phyloP scores from a whole-genome alignment of 805 yeast genomes.

The Zygosaccharomyces bisporus region DNA sequence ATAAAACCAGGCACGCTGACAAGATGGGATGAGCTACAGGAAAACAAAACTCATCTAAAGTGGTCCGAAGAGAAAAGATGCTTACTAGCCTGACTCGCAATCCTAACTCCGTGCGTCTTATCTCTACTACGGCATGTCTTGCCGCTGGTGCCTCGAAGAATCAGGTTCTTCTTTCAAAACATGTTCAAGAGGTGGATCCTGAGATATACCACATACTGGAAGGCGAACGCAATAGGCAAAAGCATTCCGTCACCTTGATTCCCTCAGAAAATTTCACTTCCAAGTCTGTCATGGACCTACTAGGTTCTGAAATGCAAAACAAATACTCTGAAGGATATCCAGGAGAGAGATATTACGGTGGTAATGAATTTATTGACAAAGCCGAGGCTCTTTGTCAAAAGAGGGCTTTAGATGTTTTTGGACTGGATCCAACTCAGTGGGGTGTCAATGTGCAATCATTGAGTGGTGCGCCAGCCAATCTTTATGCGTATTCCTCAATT shows the following conservation, averaged over 20 bases:
- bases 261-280: conserved; percentile 97
- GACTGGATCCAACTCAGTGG: conserved; percentile 76
- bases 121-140: conserved; percentile 6
- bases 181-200: conserved; percentile 70
- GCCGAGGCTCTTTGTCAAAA: conserved; percentile 87
- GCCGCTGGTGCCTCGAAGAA: conserved; percentile 12
- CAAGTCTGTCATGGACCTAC: conserved; percentile 86
- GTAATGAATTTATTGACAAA: conserved; percentile 90
- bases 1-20: conserved; percentile 2
- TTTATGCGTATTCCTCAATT: conserved; percentile 86
- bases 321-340: conserved; percentile 99
- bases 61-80: conserved; percentile 12
- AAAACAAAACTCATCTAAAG: no score
- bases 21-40: neutral
- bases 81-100: conserved; percentile 18
- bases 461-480: conserved; percentile 95
- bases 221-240: conserved; percentile 80
- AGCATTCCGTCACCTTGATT: conserved; percentile 84
- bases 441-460: conserved; percentile 96
- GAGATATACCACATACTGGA: conserved; percentile 77
- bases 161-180: conserved; percentile 51
- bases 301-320: conserved; percentile 96
- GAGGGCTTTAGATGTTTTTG: conserved; percentile 84
- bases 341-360: conserved; percentile 97
- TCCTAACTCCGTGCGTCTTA: conserved; percentile 13